These are phyloP conservation scores for Xanthoparmelia taractica DNA, from an alignment of 495 filamentous ascomycete genomes.

Conservation along the genomic window DNA sequence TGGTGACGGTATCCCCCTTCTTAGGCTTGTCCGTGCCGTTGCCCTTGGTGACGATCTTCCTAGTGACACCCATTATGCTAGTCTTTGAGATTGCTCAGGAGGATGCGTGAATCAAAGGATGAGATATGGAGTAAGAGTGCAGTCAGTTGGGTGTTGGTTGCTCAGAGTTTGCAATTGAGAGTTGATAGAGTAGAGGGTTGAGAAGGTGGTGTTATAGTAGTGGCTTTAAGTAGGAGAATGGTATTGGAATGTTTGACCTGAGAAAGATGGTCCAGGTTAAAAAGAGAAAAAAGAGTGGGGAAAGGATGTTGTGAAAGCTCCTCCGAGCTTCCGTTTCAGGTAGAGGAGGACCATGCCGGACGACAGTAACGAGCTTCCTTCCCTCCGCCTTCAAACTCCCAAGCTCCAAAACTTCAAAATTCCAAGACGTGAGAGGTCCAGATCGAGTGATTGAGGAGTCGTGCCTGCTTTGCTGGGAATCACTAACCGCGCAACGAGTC, in stretches of 20 bases:
- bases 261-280: neutral
- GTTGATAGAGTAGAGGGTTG: neutral
- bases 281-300: neutral
- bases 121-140: slow-evolving; percentile 2
- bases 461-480: neutral
- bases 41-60: slow-evolving; percentile 38
- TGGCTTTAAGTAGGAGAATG: neutral
- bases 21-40: slow-evolving; percentile 49
- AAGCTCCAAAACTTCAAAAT: neutral
- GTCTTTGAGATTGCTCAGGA: neutral
- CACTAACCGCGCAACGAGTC: neutral
- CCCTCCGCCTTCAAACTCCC: neutral
- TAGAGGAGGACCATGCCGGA: neutral
- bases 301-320: neutral
- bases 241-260: slow-evolving; percentile 6
- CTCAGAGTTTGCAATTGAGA: neutral
- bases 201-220: neutral
- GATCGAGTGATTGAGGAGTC: neutral
- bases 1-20: slow-evolving; percentile 59
- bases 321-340: neutral
- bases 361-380: neutral
- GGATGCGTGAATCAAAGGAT: neutral
- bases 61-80: slow-evolving; percentile 49
- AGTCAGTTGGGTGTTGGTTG: neutral
- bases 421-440: neutral